These are phyloP conservation scores for Cymbopogon citratus DNA, from an alignment of 176 grass and related monocot genomes.

Conservation along the genomic window DNA sequence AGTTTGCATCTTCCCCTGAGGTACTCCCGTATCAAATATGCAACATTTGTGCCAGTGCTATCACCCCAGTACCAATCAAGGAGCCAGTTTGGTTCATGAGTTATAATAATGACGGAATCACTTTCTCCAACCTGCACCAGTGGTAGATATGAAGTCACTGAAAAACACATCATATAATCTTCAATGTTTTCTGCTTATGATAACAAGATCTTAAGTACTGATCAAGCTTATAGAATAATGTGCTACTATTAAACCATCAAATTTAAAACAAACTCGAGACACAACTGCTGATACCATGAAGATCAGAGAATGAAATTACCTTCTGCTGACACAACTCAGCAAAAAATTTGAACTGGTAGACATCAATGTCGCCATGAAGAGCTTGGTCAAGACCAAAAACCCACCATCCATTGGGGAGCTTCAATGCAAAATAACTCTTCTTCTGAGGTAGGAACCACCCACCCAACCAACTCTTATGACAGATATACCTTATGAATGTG, in stretches of 20 bases:
- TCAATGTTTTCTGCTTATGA: constrained; percentile 11
- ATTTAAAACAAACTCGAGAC: neutral
- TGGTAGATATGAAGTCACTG: constrained; percentile 10
- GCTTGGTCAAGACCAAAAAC: constrained; percentile 96
- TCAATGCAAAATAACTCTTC: constrained; percentile 95
- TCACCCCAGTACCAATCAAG: constrained; percentile 98
- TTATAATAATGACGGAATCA: constrained; percentile 88
- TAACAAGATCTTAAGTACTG: neutral
- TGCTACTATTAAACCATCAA: constrained; percentile 10
- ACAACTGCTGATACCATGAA: neutral
- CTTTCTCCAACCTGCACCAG: constrained; percentile 63
- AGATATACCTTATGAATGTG: constrained; percentile 97
- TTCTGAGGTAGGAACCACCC: constrained; percentile 98
- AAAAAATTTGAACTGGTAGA: constrained; percentile 98
- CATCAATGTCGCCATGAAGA: constrained; percentile 98
- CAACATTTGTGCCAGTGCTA: constrained; percentile 63
- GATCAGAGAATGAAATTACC: constrained; percentile 42
- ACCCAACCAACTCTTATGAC: constrained; percentile 95
- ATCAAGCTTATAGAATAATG: neutral
- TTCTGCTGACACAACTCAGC: constrained; percentile 77
- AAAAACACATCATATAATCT: neutral
- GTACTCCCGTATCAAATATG: constrained; percentile 80
- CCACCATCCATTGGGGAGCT: constrained; percentile 99
- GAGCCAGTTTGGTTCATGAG: constrained; percentile 97
- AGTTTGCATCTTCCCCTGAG: constrained; percentile 86